These are phyloP conservation scores for Cryptococcus deneoformans DNA, from an alignment of 1,284 basidiomycete genomes.

Conservation along the genomic window DNA sequence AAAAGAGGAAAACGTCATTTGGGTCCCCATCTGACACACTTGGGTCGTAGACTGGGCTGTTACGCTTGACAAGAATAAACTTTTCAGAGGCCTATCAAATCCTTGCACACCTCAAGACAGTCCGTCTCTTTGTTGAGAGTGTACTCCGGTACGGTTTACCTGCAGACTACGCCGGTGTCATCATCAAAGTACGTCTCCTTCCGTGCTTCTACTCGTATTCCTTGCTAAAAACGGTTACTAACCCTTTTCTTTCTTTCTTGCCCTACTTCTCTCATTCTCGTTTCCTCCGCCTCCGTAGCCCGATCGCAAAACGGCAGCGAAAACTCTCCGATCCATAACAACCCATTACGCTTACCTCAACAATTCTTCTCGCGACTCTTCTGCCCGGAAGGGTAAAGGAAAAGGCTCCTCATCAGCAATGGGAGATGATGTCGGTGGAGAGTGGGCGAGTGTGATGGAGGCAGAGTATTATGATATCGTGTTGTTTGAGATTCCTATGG, in stretches of 20 bases:
- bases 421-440: slow-evolving; percentile 67
- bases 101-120: slow-evolving; percentile 87
- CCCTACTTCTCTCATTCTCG: neutral
- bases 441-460: slow-evolving; percentile 87
- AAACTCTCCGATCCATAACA: slow-evolving; percentile 70
- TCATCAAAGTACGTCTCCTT: slow-evolving; percentile 63
- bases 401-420: slow-evolving; percentile 2
- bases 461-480: slow-evolving; percentile 94
- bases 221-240: neutral
- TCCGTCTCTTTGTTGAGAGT: slow-evolving; percentile 90
- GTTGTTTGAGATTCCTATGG: slow-evolving; percentile 61
- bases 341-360: slow-evolving; percentile 77
- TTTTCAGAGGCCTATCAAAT: slow-evolving; percentile 97
- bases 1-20: neutral
- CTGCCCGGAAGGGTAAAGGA: neutral
- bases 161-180: slow-evolving; percentile 80
- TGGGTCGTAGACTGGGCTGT: slow-evolving; percentile 72
- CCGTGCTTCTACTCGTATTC: neutral
- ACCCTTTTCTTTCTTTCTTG: neutral
- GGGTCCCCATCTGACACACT: neutral
- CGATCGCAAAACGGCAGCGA: slow-evolving; percentile 78
- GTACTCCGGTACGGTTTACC: slow-evolving; percentile 95
- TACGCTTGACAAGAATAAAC: slow-evolving; percentile 90
- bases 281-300: slow-evolving; percentile 57
- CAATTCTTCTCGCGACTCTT: slow-evolving; percentile 44